Percentiles rank a stretch among this genome's conserved stretches.
Evolutionary conservation across 768 basidiomycete genomes (phyloP).

Genomic region (Gloeophyllum trabeum): DNA sequence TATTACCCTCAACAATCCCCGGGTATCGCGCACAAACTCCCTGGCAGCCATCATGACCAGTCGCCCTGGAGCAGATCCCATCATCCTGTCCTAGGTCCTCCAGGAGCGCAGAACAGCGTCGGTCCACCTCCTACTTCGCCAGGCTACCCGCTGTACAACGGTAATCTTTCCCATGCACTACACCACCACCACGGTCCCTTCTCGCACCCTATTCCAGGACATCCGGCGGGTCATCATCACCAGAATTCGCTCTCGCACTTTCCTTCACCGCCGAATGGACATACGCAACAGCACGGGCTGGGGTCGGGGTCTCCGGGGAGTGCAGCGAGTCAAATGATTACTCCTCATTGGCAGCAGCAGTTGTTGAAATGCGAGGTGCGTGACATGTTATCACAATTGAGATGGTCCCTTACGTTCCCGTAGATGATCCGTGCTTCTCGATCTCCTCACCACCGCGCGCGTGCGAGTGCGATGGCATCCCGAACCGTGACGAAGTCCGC

Average conservation of each 20-base stretch:
- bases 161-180: slow-evolving; percentile 46
- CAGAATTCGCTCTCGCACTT: slow-evolving; percentile 75
- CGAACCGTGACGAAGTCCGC: slow-evolving; percentile 80
- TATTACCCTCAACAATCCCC: slow-evolving; percentile 82
- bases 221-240: slow-evolving; percentile 57
- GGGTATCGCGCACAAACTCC: slow-evolving; percentile 66
- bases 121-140: slow-evolving; percentile 65
- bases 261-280: slow-evolving; percentile 68
- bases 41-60: slow-evolving; percentile 60
- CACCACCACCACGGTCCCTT: slow-evolving; percentile 42
- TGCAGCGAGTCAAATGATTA: slow-evolving; percentile 49
- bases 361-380: slow-evolving; percentile 85
- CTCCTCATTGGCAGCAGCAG: slow-evolving; percentile 89
- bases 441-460: slow-evolving; percentile 88
- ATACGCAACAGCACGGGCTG: slow-evolving; percentile 44
- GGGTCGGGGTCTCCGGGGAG: slow-evolving; percentile 49
- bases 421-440: slow-evolving; percentile 79
- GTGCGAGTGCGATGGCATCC: slow-evolving; percentile 90
- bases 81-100: slow-evolving; percentile 39
- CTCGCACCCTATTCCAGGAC: slow-evolving; percentile 35
- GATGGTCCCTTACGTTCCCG: neutral
- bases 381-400: slow-evolving; percentile 8
- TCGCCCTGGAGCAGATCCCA: slow-evolving; percentile 60
- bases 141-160: slow-evolving; percentile 67
- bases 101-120: slow-evolving; percentile 30